A percentile compares a stretch with the other conserved stretches of the same genome.
Conservation (phyloP, 1,284 basidiomycete genomes). For the Pseudozyma tsukubaensis region DNA sequence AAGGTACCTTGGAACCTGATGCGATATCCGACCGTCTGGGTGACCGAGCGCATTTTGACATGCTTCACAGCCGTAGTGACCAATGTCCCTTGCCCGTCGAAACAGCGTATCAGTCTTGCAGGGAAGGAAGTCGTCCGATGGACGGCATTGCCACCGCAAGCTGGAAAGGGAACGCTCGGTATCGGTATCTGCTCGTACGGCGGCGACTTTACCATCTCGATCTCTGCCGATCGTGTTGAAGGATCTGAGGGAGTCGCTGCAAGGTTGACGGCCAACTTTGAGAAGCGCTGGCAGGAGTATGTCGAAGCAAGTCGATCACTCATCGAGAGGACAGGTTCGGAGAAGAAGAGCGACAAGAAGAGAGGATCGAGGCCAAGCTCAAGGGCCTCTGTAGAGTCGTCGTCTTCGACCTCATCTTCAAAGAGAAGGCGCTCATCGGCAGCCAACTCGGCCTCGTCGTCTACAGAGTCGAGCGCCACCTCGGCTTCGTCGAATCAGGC, state of each 20-base stretch:
- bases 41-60: constrained; percentile 34
- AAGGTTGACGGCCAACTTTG: constrained; percentile 50
- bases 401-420: constrained; percentile 4
- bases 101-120: constrained; percentile 50
- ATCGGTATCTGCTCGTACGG: constrained; percentile 66
- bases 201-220: constrained; percentile 54
- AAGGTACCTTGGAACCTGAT: constrained; percentile 21
- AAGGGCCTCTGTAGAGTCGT: constrained; percentile 1
- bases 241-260: constrained; percentile 54
- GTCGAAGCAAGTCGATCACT: constrained; percentile 23
- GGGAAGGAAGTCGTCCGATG: constrained; percentile 50
- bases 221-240: constrained; percentile 59
- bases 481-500: neutral
- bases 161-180: constrained; percentile 58
- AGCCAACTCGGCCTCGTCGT: neutral
- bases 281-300: constrained; percentile 46
- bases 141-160: constrained; percentile 63
- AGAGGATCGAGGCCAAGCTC: constrained; percentile 5
- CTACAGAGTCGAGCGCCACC: neutral
- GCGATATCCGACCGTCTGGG: constrained; percentile 21
- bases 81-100: constrained; percentile 64
- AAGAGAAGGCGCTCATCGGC: constrained; percentile 1
- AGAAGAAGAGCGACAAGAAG: constrained; percentile 8
- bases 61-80: constrained; percentile 61
- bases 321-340: constrained; percentile 27